Base-by-base conservation (phyloP, 2,329 filamentous ascomycete species). In the Ploettnerulaceae sp. region DNA sequence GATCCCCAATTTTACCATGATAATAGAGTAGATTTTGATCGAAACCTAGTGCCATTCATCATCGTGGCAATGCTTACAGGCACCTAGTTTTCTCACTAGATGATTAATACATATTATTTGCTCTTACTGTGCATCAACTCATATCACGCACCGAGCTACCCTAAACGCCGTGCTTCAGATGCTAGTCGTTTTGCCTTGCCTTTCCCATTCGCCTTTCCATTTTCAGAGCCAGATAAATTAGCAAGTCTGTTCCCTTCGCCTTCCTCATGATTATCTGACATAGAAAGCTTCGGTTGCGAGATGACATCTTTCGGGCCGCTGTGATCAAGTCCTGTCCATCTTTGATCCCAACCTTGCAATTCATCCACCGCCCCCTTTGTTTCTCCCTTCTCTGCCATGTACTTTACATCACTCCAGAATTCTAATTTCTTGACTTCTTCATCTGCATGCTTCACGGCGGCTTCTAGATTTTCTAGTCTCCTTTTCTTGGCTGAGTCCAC, bases 361-460 rank as follows among this genome's bases (percentile, higher is more conserved):
- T 56, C 45, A 39, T 62, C 61, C 9, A 61, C 57, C 7, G 59
- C 61, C 2, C 58, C 59, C 43, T 57, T 57, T 1, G 60, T 61
- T 21, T 69, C 61, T 9, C 72, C 71, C 24, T 65, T 62, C 53
- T 67, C 71, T 0, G 82, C 77, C 68, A 89, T 81, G 12, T 76
- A 76, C 64, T 82, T 86, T 53, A 88, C 79, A 61, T 95, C 87
- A 61, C 85, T 90, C 84, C 91, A 95, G 63, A 89, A 94, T 40
- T 94, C 88, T 5, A 95, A 71, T 49, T 77, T 82, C 47, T 82
- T 82, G 39, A 95, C 84, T 61, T 95, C 86, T 57, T 83, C 81
- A 53, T 91, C 85, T 2, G 88, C 89, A 37, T 86, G 83, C 51
- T 82, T 74, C 9, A 89, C 74, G 1, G 90, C 88, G 20, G 77